These are phyloP conservation scores for Arthrobotrys conoides DNA, from an alignment of 2,329 filamentous ascomycete genomes.

Conservation along the genomic window DNA sequence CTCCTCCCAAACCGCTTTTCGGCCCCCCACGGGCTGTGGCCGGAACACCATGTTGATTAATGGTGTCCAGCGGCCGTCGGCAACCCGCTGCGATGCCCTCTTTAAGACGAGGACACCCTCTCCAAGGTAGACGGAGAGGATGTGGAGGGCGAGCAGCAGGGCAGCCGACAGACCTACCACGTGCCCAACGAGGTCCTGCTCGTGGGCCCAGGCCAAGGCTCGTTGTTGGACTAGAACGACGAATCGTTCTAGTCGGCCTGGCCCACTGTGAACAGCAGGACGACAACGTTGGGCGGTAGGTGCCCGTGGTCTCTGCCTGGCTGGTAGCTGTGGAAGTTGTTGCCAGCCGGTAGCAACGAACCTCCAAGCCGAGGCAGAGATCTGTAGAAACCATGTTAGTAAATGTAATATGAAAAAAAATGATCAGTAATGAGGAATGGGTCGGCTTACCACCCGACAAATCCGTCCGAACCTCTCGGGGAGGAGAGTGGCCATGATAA, in stretches of 20 bases:
- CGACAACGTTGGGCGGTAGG: background rate
- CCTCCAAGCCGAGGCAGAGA: constrained; percentile 6
- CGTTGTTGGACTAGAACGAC: background rate
- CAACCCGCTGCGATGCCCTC: constrained; percentile 16
- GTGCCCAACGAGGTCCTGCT: background rate
- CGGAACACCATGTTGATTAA: background rate
- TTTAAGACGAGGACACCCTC: background rate
- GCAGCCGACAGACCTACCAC: constrained; percentile 5
- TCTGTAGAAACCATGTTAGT: background rate
- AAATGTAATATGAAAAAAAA: background rate
- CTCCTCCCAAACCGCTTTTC: too few species aligned
- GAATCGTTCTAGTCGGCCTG: constrained; percentile 11
- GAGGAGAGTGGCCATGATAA: constrained; percentile 14
- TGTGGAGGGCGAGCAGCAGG: constrained; percentile 9
- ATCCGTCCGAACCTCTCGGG: background rate
- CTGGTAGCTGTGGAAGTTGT: background rate
- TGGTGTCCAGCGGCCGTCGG: constrained; percentile 20
- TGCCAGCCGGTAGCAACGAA: constrained; percentile 1
- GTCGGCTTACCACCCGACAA: constrained; percentile 10
- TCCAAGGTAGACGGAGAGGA: background rate
- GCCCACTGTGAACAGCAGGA: background rate
- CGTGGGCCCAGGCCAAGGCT: background rate
- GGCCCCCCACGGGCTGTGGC: constrained; percentile 16
- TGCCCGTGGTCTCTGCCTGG: constrained; percentile 1
- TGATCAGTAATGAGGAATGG: background rate